These are phyloP conservation scores for Talaromyces sp. DNA, from an alignment of 2,329 filamentous ascomycete genomes.

Conservation along the genomic window DNA sequence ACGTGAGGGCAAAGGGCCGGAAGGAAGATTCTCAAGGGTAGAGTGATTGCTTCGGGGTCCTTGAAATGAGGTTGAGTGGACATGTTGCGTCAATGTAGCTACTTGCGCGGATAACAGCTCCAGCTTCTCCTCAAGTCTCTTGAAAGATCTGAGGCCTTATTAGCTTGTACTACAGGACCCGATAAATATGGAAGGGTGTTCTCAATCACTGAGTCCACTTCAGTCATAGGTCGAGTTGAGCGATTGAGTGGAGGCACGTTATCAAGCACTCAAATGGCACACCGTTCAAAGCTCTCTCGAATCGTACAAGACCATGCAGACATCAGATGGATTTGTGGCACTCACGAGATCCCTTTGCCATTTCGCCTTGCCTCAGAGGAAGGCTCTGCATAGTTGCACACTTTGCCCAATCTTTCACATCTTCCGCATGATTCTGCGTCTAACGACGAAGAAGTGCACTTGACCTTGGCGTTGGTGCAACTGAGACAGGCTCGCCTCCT, in stretches of 20 bases:
- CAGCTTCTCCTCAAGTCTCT: not conserved
- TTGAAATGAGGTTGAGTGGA: constrained; percentile 1
- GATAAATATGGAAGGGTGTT: not conserved
- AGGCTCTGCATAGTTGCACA: not conserved
- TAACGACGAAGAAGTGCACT: not conserved
- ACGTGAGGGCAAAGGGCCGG: not conserved
- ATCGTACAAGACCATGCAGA: too few relatives aligned
- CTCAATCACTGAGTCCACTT: not conserved
- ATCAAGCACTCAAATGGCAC: not conserved
- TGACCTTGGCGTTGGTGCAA: not conserved
- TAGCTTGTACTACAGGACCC: not conserved
- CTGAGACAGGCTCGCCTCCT: not conserved
- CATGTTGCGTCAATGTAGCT: not conserved
- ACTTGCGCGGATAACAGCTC: not conserved
- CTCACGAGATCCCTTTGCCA: not conserved
- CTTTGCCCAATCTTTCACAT: constrained; percentile 4
- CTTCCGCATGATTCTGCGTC: not conserved
- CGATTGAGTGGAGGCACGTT: not conserved
- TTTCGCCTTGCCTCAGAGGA: not conserved
- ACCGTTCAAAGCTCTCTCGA: too few relatives aligned
- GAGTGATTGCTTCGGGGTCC: not conserved
- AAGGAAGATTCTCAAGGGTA: not conserved
- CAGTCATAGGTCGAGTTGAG: not conserved
- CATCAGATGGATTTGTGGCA: not conserved
- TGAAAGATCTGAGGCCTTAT: not conserved